These are phyloP conservation scores for Scutellaria minor DNA, from an alignment of 257 asterid genomes.

Conservation along the genomic window DNA sequence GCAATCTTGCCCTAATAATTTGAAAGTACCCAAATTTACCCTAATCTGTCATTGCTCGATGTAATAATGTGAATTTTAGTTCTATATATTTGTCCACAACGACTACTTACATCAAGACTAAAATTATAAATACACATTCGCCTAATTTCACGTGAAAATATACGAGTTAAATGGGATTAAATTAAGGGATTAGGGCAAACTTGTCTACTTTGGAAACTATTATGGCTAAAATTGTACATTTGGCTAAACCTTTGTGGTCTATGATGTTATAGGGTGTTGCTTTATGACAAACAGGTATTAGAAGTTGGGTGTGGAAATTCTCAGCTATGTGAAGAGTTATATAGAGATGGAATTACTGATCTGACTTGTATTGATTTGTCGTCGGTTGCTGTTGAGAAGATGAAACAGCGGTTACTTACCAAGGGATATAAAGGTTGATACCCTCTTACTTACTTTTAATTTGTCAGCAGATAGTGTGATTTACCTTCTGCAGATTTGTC, in stretches of 20 bases:
- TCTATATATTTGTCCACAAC: too few relatives aligned
- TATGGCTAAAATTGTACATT: too few relatives aligned
- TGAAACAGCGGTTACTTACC: slow-evolving; percentile 69
- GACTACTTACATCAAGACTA: too few relatives aligned
- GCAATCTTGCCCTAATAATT: not conserved
- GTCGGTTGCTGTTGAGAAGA: slow-evolving; percentile 82
- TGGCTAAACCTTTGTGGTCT: not conserved
- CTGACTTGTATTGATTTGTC: slow-evolving; percentile 95
- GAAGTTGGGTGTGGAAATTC: slow-evolving; percentile 99
- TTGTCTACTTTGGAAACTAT: too few relatives aligned
- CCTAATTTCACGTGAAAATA: too few relatives aligned
- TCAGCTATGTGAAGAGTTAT: slow-evolving; percentile 78
- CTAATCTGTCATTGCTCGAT: too few relatives aligned
- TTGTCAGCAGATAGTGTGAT: not conserved
- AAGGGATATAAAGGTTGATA: slow-evolving; percentile 75
- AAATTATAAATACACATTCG: too few relatives aligned
- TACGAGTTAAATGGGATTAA: too few relatives aligned
- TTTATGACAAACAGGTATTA: slow-evolving; percentile 58
- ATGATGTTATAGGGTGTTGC: not conserved
- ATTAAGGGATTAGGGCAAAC: too few relatives aligned
- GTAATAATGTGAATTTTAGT: too few relatives aligned
- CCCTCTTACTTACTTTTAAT: not conserved
- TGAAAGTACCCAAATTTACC: too few relatives aligned
- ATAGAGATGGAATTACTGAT: slow-evolving; percentile 75
- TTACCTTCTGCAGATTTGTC: not conserved